phyloP scores from a whole-genome alignment of 148 eudicot species.

The Rhododendron vialii region DNA sequence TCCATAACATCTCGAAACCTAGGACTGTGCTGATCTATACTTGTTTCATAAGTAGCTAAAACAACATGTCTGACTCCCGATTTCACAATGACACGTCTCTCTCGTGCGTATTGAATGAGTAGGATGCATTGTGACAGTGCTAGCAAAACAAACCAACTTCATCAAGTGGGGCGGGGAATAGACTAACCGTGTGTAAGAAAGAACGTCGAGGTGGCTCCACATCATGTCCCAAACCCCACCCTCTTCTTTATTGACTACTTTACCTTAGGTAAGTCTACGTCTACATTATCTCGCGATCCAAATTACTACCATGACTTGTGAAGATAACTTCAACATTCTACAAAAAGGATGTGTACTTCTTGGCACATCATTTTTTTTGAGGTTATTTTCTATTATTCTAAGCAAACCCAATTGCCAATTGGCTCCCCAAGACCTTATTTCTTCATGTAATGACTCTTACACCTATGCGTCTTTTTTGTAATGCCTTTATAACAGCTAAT shows the following conservation, averaged over 20 bases:
- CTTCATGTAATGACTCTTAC: too few relatives aligned
- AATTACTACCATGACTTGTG: neutral
- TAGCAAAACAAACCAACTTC: neutral
- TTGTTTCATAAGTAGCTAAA: too few relatives aligned
- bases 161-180: neutral
- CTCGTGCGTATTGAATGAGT: too few relatives aligned
- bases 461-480: too few relatives aligned
- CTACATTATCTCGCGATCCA: neutral
- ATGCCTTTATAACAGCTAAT: too few relatives aligned
- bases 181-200: neutral
- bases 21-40: neutral
- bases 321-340: neutral
- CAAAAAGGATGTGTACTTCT: neutral
- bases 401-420: neutral
- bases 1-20: neutral
- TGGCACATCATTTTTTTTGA: neutral
- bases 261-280: neutral
- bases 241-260: neutral
- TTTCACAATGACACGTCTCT: neutral
- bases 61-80: too few relatives aligned
- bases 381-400: neutral
- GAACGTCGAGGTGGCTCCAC: neutral
- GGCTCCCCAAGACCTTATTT: neutral
- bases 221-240: neutral
- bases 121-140: neutral